Conservation (phyloP, 2,329 filamentous ascomycete species). For the Penicillium occitanis region DNA sequence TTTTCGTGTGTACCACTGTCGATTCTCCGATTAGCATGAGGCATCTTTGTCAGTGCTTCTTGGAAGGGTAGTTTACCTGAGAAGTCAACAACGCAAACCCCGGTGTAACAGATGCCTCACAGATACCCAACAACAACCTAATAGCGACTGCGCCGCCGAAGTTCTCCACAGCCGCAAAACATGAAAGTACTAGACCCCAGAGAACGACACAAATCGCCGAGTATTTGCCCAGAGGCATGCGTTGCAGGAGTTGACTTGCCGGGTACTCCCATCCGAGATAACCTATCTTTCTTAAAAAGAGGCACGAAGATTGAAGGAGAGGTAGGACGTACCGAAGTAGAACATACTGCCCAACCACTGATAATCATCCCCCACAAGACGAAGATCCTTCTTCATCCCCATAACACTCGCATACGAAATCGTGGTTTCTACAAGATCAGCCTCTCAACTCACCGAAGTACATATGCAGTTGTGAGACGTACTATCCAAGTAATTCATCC, state of each 20-base stretch:
- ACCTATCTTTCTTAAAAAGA: conserved; percentile 24
- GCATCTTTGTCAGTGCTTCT: too few relatives aligned
- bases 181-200: conserved; percentile 62
- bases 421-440: conserved; percentile 42
- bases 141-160: conserved; percentile 64
- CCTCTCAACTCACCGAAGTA: too few relatives aligned
- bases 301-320: not conserved
- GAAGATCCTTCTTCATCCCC: conserved; percentile 52
- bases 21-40: not conserved
- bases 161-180: conserved; percentile 62
- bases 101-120: conserved; percentile 67
- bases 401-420: conserved; percentile 56
- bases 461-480: conserved; percentile 20
- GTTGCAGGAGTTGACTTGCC: conserved; percentile 63
- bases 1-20: conserved; percentile 67
- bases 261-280: conserved; percentile 64
- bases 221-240: conserved; percentile 65
- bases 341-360: conserved; percentile 56
- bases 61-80: conserved; percentile 36
- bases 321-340: conserved; percentile 43
- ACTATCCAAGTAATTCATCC: conserved; percentile 58
- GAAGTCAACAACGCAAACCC: conserved; percentile 67
- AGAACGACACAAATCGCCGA: conserved; percentile 63
- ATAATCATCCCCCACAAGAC: conserved; percentile 47
- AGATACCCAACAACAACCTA: conserved; percentile 67